A percentile compares a stretch with the other conserved stretches of the same genome.
Conservation (phyloP, 305 asterid genomes). For the Salvia sclarea region DNA sequence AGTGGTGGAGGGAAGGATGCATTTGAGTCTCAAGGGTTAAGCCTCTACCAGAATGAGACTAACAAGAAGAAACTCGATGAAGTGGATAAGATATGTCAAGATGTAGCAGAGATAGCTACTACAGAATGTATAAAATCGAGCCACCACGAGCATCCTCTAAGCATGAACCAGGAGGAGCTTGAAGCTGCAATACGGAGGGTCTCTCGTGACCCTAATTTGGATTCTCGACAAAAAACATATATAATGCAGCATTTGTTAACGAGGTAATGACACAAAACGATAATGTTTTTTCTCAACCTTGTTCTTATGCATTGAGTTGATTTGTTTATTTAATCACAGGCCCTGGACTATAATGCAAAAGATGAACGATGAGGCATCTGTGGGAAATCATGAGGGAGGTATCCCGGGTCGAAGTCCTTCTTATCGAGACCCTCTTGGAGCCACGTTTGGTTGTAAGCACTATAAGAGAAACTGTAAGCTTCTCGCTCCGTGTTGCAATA, state of each 20-base stretch:
- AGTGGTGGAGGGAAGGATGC: conserved; percentile 35
- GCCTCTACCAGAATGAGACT: conserved; percentile 36
- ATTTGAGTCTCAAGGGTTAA: conserved; percentile 34
- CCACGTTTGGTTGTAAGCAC: conserved; percentile 71
- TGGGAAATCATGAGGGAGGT: conserved; percentile 44
- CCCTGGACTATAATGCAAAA: conserved; percentile 70
- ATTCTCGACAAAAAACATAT: conserved; percentile 53
- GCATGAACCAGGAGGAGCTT: conserved; percentile 67
- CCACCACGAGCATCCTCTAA: conserved; percentile 50
- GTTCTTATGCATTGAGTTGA: conserved; percentile 28
- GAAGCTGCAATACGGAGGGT: conserved; percentile 74
- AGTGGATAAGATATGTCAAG: conserved; percentile 37
- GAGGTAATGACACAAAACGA: conserved; percentile 51
- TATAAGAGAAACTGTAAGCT: conserved; percentile 85
- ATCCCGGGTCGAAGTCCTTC: conserved; percentile 68
- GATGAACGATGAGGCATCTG: conserved; percentile 43
- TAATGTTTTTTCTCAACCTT: conserved; percentile 9
- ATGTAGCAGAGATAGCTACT: conserved; percentile 32
- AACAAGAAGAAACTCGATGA: conserved; percentile 47
- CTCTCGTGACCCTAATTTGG: conserved; percentile 71
- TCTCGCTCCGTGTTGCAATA: conserved; percentile 78
- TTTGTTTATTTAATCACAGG: conserved; percentile 43
- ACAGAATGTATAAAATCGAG: conserved; percentile 31
- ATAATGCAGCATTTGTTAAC: conserved; percentile 68
- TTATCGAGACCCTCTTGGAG: conserved; percentile 51